Evolutionary conservation across 768 basidiomycete genomes (phyloP).

Genomic region (Thelephora ganbajun): DNA sequence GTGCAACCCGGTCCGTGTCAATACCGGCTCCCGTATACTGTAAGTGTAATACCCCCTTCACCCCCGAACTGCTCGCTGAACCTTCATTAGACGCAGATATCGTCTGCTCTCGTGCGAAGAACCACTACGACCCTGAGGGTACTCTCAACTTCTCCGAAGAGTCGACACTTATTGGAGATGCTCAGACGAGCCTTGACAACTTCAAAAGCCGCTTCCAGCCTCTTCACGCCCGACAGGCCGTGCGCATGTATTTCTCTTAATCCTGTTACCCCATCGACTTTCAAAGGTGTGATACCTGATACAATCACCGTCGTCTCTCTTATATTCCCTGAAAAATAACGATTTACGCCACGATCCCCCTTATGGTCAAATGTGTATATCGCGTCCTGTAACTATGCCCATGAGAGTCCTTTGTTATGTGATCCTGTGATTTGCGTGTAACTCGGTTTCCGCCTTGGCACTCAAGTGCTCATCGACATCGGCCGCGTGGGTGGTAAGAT

Average conservation of each 20-base stretch:
- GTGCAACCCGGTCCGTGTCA: conserved; percentile 68
- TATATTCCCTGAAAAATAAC: no score
- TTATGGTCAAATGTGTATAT: no score
- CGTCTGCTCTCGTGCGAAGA: conserved; percentile 63
- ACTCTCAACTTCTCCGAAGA: conserved; percentile 46
- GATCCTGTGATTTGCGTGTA: no score
- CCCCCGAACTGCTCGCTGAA: neutral
- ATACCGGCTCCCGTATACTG: conserved; percentile 78
- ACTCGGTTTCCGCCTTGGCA: no score
- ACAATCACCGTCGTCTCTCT: no score
- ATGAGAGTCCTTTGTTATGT: no score
- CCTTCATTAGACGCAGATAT: conserved; percentile 52
- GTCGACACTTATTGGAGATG: conserved; percentile 31
- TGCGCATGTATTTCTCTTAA: conserved; percentile 24
- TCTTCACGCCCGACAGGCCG: conserved; percentile 33
- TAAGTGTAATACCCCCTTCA: conserved; percentile 19
- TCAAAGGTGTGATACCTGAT: no score
- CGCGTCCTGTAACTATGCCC: no score
- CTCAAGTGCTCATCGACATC: no score
- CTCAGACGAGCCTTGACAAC: conserved; percentile 21
- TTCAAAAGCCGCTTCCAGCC: conserved; percentile 44
- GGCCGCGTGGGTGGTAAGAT: no score
- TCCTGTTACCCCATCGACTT: neutral
- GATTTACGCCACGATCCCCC: no score
- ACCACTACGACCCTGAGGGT: conserved; percentile 60